These are phyloP conservation scores for Amauroascus verrucosus DNA, from an alignment of 2,329 filamentous ascomycete genomes.

Conservation along the genomic window DNA sequence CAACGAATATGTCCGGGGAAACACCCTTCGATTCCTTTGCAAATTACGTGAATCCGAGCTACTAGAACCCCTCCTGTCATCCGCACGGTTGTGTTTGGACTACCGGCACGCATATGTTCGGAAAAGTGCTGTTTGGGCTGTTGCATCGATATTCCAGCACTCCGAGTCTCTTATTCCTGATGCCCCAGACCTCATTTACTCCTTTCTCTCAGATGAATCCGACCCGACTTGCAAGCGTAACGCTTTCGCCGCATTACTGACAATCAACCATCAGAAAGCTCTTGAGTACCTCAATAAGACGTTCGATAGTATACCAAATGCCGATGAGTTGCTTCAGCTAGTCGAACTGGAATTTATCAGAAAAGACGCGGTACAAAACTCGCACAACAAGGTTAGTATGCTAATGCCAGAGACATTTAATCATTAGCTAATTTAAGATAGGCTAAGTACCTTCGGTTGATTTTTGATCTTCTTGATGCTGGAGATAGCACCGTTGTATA, in stretches of 20 bases:
- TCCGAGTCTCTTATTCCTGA: conserved; percentile 89
- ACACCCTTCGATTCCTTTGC: conserved; percentile 94
- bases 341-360: conserved; percentile 95
- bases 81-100: conserved; percentile 82
- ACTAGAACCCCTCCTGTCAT: conserved; percentile 88
- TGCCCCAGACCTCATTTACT: conserved; percentile 79
- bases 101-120: conserved; percentile 95
- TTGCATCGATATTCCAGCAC: conserved; percentile 85
- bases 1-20: conserved; percentile 96
- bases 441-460: conserved; percentile 83
- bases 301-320: conserved; percentile 88
- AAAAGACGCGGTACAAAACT: conserved; percentile 90
- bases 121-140: conserved; percentile 93
- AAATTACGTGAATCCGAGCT: conserved; percentile 93
- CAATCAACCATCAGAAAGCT: conserved; percentile 88
- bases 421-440: conserved; percentile 27
- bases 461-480: conserved; percentile 92
- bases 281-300: conserved; percentile 76
- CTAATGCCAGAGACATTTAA: background rate
- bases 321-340: conserved; percentile 85
- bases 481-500: conserved; percentile 91
- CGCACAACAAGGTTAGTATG: conserved; percentile 70
- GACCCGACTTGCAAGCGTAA: conserved; percentile 97
- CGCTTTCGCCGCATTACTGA: conserved; percentile 81
- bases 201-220: conserved; percentile 81